A percentile compares a stretch with the other conserved stretches of the same genome.
Conservation (phyloP, 2,329 filamentous ascomycete genomes). For the Fusarium sp. region DNA sequence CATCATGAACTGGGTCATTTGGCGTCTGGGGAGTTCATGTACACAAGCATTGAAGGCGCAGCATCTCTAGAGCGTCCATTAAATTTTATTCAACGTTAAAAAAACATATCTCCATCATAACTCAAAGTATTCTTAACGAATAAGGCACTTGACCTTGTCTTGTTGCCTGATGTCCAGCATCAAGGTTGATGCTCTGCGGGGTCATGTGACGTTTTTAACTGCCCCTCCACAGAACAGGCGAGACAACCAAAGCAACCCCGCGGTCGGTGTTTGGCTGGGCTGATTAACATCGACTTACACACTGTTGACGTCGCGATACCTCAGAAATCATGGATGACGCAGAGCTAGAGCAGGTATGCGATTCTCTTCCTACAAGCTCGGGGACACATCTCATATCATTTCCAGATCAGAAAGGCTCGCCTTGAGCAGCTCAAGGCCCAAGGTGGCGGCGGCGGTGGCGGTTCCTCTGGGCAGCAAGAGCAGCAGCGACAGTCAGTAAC, state of each 20-base stretch:
- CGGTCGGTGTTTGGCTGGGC: conserved; percentile 27
- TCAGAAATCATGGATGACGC: conserved; percentile 56
- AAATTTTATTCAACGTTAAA: background rate
- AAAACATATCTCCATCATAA: background rate
- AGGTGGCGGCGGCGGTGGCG: conserved; percentile 62
- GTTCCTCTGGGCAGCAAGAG: conserved; percentile 57
- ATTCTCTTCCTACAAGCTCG: background rate
- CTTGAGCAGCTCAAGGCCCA: conserved; percentile 91
- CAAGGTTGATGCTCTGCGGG: background rate
- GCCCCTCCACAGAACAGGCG: conserved; percentile 39
- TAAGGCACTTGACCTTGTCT: background rate
- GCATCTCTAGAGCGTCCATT: background rate
- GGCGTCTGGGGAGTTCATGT: conserved; percentile 14
- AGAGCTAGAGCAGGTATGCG: conserved; percentile 56
- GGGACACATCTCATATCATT: background rate
- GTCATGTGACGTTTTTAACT: conserved; percentile 38
- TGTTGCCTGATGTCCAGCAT: background rate
- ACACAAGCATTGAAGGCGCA: background rate
- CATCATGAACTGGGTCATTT: background rate
- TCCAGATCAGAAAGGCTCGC: conserved; percentile 88
- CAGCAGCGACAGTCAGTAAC: conserved; percentile 64
- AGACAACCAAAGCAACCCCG: conserved; percentile 30
- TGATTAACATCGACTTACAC: conserved; percentile 32
- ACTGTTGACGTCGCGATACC: conserved; percentile 12
- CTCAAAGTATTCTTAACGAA: background rate